These are phyloP conservation scores for Suillus fuscotomentosus DNA, from an alignment of 768 basidiomycete species.

Conservation along the genomic window DNA sequence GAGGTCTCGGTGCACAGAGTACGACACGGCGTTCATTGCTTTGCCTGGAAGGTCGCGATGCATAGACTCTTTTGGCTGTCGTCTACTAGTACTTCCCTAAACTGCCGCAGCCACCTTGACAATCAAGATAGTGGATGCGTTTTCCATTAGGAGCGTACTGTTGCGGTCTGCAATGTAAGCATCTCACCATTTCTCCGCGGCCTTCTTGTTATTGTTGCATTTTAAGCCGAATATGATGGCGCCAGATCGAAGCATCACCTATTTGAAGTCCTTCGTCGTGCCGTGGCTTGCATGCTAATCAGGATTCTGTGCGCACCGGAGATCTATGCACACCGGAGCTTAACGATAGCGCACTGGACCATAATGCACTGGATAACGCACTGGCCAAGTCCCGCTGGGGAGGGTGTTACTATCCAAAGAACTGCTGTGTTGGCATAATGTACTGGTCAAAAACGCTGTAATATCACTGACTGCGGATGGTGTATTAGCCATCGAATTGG, in stretches of 20 bases:
- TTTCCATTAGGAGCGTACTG: background rate
- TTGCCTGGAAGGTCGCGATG: background rate
- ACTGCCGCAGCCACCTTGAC: background rate
- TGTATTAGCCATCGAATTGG: background rate
- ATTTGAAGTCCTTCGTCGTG: background rate
- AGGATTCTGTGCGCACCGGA: background rate
- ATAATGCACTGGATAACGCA: background rate
- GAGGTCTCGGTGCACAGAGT: conserved; percentile 3
- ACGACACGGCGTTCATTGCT: conserved; percentile 2
- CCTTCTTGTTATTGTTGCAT: background rate
- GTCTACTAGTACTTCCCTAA: background rate
- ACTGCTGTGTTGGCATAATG: background rate
- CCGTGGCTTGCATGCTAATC: background rate
- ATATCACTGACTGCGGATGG: background rate
- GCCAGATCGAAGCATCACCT: background rate
- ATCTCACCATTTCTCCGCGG: conserved; percentile 1
- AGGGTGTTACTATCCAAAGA: background rate
- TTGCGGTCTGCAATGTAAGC: background rate
- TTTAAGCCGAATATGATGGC: background rate
- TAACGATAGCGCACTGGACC: background rate
- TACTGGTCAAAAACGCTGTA: background rate
- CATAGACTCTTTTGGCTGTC: background rate
- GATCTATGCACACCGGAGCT: background rate
- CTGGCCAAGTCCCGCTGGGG: background rate
- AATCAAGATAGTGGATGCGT: background rate